These are phyloP conservation scores for Leucosporidium yakuticum DNA, from an alignment of 768 basidiomycete species.

Conservation along the genomic window DNA sequence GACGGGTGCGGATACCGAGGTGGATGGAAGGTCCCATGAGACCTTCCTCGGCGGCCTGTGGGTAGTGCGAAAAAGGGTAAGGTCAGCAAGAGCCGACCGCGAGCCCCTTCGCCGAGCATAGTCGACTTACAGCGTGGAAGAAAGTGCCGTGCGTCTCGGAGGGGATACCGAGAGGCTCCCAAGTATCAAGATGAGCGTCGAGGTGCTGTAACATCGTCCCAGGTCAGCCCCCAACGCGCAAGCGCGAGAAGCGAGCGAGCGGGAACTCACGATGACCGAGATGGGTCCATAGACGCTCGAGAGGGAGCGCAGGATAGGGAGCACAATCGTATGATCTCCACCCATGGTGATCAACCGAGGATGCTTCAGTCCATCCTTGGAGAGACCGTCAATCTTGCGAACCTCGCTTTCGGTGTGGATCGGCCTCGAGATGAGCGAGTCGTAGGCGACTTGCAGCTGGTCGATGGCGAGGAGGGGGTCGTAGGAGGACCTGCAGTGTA, in stretches of 20 bases:
- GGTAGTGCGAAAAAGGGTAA: slow-evolving; percentile 52
- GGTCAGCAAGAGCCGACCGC: too few relatives aligned
- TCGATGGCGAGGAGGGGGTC: too few relatives aligned
- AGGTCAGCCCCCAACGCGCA: not conserved
- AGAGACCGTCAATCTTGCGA: too few relatives aligned
- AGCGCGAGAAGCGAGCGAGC: not conserved
- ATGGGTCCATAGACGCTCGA: slow-evolving; percentile 30
- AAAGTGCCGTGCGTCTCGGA: not conserved
- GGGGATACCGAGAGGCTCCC: not conserved
- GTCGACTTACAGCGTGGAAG: not conserved
- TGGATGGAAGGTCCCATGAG: slow-evolving; percentile 66
- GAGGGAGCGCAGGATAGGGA: slow-evolving; percentile 30
- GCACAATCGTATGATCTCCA: slow-evolving; percentile 17
- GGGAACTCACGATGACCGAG: slow-evolving; percentile 21
- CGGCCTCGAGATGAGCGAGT: too few relatives aligned
- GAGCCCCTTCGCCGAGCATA: too few relatives aligned
- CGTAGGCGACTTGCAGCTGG: too few relatives aligned
- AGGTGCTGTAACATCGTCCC: not conserved
- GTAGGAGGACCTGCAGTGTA: too few relatives aligned
- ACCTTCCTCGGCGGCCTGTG: slow-evolving; percentile 67
- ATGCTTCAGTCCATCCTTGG: too few relatives aligned
- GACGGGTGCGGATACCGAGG: slow-evolving; percentile 55
- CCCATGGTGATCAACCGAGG: too few relatives aligned
- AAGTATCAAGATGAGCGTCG: slow-evolving; percentile 24
- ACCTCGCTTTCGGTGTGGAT: too few relatives aligned